These are phyloP conservation scores for Cylindrotheca fusiformis DNA, from an alignment of 108 stramenopile genomes.

Conservation along the genomic window DNA sequence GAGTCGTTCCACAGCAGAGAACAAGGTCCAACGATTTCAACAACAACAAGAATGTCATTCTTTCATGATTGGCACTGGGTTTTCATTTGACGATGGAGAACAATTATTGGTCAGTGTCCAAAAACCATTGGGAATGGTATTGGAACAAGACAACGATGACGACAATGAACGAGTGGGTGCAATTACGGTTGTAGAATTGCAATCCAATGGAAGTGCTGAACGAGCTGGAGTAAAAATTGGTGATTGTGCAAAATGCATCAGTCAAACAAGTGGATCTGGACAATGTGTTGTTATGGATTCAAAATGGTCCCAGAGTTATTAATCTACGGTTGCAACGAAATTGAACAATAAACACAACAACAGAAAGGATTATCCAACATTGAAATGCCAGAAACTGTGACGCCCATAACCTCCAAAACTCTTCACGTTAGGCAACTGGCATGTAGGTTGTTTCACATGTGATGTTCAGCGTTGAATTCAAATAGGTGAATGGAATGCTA, in stretches of 20 bases:
- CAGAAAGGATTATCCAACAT: too few species aligned
- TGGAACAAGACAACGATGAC: slow-evolving; percentile 46
- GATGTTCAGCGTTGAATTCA: too few species aligned
- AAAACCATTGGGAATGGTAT: slow-evolving; percentile 54
- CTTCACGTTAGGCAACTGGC: too few species aligned
- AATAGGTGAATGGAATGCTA: too few species aligned
- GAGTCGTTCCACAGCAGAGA: too few species aligned
- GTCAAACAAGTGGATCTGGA: slow-evolving; percentile 36
- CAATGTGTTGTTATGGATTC: slow-evolving; percentile 45
- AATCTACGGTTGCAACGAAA: slow-evolving; percentile 41
- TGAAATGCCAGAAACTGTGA: too few species aligned
- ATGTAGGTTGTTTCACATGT: too few species aligned
- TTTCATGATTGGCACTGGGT: slow-evolving; percentile 35
- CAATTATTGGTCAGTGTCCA: slow-evolving; percentile 58
- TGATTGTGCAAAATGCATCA: slow-evolving; percentile 57
- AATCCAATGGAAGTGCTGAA: slow-evolving; percentile 33
- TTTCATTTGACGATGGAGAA: slow-evolving; percentile 56
- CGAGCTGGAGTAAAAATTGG: slow-evolving; percentile 42
- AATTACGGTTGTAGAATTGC: slow-evolving; percentile 36
- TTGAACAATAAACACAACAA: too few species aligned
- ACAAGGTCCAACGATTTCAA: neutral
- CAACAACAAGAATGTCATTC: too few species aligned
- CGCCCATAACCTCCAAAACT: too few species aligned
- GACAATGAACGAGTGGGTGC: slow-evolving; percentile 9
- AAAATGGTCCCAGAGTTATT: slow-evolving; percentile 43